Base-by-base conservation (phyloP, 345 rosid genomes). In the Corymbia maculata region DNA sequence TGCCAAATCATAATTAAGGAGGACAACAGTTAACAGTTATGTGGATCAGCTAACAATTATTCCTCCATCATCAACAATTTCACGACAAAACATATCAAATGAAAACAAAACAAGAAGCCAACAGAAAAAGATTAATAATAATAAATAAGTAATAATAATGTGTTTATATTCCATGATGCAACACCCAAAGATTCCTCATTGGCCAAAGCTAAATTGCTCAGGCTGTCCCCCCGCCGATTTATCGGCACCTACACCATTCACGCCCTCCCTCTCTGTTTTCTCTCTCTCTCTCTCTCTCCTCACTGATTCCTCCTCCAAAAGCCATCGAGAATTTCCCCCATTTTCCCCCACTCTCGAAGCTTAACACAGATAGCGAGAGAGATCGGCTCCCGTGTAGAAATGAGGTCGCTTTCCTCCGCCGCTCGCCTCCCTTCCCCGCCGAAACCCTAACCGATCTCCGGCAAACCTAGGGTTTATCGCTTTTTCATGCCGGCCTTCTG, bases 221-320 rank as follows among this genome's bases (percentile, higher is more conserved):
- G 84, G 85, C 64, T 84, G 86, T 89, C n/a, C 75, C 75, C n/a
- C 8, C 49, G 91, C 89, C 91, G 88, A 88, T 87, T 61, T 86
- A 82, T 91, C 91, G 88, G 93, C 89, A 89, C 44, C 55, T 52
- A 53, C 89, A 88, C 88, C 88, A 26, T 45, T 85, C 44, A 30
- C 42, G 52, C 85, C 87, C 36, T 66, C 32, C 87, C 86, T 53
- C 53, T 84, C 75, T 51, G 32, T 86, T 87, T 14, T 85, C 70
- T 59, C 70, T 79, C 85, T 22, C 89, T 16, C 7, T n/a, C 42
- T 59, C 85, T 89, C 91, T 4, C 68, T 36, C 68, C 75, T 90
- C 91, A 47, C 88, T 86, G 90, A 85, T 91, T 85, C 90, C 87
- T 90, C 88, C 86, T 36, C 42, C 42, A 4, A 85, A 22, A 79